Percentiles rank a stretch among this genome's conserved stretches.
Conservation (phyloP, 2,329 filamentous ascomycete species). For the Coniochaeta sp. region DNA sequence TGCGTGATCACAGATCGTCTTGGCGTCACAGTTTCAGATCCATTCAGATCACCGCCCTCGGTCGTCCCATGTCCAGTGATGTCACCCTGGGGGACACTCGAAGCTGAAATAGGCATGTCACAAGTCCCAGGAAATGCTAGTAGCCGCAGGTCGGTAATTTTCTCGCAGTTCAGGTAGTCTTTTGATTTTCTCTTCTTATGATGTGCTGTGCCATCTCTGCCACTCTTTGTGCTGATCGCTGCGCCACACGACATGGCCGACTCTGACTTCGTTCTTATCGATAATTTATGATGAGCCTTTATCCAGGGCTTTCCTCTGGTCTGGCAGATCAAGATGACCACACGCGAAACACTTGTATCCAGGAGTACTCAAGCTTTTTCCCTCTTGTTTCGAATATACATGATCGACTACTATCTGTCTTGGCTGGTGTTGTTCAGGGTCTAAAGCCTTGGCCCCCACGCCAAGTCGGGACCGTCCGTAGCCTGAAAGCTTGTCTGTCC, state of each 20-base stretch:
- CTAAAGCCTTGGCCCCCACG: background rate
- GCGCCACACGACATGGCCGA: background rate
- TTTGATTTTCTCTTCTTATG: too few species aligned
- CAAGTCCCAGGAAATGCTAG: background rate
- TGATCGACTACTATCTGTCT: background rate
- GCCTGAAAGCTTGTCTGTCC: background rate
- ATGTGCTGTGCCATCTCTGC: background rate
- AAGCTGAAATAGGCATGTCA: background rate
- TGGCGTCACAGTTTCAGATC: background rate
- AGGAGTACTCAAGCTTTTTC: background rate
- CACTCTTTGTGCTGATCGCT: background rate
- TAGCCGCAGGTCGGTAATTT: background rate
- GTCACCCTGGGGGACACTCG: background rate
- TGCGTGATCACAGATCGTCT: background rate
- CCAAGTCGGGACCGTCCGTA: background rate
- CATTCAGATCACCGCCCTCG: background rate
- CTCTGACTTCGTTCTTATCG: background rate
- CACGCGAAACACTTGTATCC: background rate
- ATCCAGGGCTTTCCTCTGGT: background rate
- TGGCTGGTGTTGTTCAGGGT: background rate
- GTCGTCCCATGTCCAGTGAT: background rate
- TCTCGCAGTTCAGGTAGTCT: background rate
- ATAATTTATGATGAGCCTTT: background rate
- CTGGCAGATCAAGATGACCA: background rate
- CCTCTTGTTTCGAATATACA: background rate